Conservation (phyloP, 768 basidiomycete genomes). For the Trichaptum fuscoviolaceum region DNA sequence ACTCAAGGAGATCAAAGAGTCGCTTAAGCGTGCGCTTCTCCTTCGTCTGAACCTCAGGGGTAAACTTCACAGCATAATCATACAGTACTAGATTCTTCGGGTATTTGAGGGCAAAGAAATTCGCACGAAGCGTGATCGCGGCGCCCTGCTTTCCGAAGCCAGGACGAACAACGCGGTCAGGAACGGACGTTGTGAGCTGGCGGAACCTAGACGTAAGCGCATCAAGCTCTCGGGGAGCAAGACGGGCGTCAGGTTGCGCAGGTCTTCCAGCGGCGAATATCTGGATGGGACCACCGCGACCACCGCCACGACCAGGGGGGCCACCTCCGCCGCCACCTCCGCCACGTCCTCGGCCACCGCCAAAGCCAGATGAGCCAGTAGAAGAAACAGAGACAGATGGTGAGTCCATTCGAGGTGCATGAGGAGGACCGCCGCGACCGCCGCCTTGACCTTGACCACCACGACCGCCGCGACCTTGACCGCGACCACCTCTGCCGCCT, state of each 20-base stretch:
- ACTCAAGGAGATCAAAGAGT: slow-evolving; percentile 52
- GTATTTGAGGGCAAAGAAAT: slow-evolving; percentile 55
- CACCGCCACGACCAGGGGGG: background rate
- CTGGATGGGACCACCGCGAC: background rate
- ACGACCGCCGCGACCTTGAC: background rate
- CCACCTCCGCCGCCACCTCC: background rate
- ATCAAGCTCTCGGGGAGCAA: background rate
- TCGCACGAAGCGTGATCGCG: slow-evolving; percentile 46
- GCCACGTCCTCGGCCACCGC: slow-evolving; percentile 1
- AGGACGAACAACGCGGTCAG: background rate
- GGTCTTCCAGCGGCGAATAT: background rate
- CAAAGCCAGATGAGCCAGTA: too few relatives aligned
- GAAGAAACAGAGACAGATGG: too few relatives aligned
- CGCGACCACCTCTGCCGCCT: background rate
- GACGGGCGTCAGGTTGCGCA: background rate
- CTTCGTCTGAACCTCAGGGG: slow-evolving; percentile 40
- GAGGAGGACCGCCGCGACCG: too few relatives aligned
- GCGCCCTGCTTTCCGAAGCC: background rate
- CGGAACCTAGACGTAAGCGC: background rate
- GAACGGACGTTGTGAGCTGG: background rate
- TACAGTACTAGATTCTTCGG: slow-evolving; percentile 39
- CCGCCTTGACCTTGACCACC: background rate
- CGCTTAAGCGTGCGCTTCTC: slow-evolving; percentile 37
- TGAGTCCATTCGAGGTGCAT: too few relatives aligned
- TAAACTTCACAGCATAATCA: slow-evolving; percentile 52